Evolutionary conservation across 2,329 filamentous ascomycete genomes (phyloP), one percentile per base, ranked within the genome.

Genomic region (Aspergillus transmontanensis): DNA sequence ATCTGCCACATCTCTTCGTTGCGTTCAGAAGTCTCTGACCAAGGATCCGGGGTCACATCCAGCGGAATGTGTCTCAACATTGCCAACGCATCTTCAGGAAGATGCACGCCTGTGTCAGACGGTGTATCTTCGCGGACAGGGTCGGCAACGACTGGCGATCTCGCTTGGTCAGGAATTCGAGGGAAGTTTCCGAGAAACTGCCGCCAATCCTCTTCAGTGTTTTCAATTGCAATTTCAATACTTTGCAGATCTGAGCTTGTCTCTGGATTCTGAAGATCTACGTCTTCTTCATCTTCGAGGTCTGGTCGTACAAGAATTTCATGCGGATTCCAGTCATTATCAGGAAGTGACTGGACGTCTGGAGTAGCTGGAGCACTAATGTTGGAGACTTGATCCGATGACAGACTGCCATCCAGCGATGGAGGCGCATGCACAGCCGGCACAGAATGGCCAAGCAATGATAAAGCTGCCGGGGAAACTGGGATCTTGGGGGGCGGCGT

Each of bases 301-400:
- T 78, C 76, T 19, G 69, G 69, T 30, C 72, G 73, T 11, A 80
- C 72, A 51, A 70, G 76, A 28, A 81, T 63, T 32, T 75, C 71
- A 23, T 71, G 71, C 10, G 70, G 54, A 57, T 81, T 81, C 92
- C 92, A 96, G 60, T 86, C 84, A 61, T 83, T 81, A 54, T 87
- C 86, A 21, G 83, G 80, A 41, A 84, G 81, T 11, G 82, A 81
- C 34, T 79, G 87, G 67, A 92, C 84, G 64, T 94, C 85, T 16
- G 94, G 94, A 0, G 94, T 97, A 12, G 91, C 88, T 6, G 94
- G 93, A 56, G 92, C 92, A 72, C 93, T 96, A 76, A 93, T 85
- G 59, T 85, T 86, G 1, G 93, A 92, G 77, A 96, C 86, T 75
- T 96, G 93, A 73, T 97, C 94, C 2, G 94, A 96, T 10, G 89